phyloP scores from a whole-genome alignment of 78 protist species.

The Tieghemostelium lacteum region DNA sequence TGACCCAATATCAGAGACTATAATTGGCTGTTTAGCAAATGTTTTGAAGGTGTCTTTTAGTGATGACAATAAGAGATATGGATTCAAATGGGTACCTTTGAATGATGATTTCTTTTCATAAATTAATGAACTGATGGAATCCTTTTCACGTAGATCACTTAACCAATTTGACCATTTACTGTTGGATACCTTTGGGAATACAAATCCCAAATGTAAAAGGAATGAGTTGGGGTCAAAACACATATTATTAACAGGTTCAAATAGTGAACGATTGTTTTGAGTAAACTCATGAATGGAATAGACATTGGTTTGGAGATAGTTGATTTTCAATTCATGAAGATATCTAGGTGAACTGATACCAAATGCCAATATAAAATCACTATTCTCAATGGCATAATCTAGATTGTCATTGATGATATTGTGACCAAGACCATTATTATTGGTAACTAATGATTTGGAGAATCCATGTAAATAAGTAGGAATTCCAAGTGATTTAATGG shows the following conservation, averaged over 20 bases:
- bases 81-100: conserved; percentile 23
- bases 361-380: conserved; percentile 7
- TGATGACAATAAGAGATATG: neutral
- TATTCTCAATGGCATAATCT: conserved; percentile 1
- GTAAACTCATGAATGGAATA: neutral
- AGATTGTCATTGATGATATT: conserved; percentile 22
- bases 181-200: neutral
- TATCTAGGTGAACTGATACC: conserved; percentile 20
- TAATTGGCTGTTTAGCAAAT: conserved; percentile 2
- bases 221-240: conserved; percentile 14
- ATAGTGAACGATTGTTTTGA: neutral
- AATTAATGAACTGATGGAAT: neutral
- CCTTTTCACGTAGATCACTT: conserved; percentile 10
- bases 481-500: conserved; percentile 22
- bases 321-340: conserved; percentile 1
- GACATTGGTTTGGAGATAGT: neutral
- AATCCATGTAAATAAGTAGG: conserved; percentile 27
- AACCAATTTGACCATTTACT: conserved; percentile 21
- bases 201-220: conserved; percentile 21
- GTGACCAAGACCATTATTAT: neutral
- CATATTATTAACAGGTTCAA: neutral
- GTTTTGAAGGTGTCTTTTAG: conserved; percentile 6
- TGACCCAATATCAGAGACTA: conserved; percentile 8
- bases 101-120: conserved; percentile 7
- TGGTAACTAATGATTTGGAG: conserved; percentile 1